These are phyloP conservation scores for Geranomyces michiganensis DNA, from an alignment of 192 early-diverging fungal species.

Conservation along the genomic window DNA sequence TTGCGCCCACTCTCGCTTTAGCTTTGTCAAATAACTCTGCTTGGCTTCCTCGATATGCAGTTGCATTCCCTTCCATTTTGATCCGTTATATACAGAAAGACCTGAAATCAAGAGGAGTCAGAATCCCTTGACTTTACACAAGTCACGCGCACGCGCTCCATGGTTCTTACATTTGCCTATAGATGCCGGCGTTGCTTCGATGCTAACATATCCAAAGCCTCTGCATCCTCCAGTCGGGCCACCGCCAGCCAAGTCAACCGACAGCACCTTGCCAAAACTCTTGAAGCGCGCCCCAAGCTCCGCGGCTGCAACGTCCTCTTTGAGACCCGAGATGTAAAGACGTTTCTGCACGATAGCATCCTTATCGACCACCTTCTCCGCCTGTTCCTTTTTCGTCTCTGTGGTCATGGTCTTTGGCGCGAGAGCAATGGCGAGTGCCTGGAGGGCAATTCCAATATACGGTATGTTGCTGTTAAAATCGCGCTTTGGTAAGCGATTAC, in stretches of 20 bases:
- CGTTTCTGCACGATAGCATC: constrained; percentile 49
- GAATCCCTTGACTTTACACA: too few relatives aligned
- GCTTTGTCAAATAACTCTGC: constrained; percentile 59
- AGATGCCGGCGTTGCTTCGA: constrained; percentile 66
- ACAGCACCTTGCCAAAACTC: constrained; percentile 67
- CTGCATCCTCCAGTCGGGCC: constrained; percentile 50
- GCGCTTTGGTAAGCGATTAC: too few relatives aligned
- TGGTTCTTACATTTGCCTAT: constrained; percentile 63
- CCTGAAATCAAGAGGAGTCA: constrained; percentile 29
- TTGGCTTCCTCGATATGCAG: constrained; percentile 82
- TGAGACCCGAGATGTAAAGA: constrained; percentile 78
- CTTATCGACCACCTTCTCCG: neutral
- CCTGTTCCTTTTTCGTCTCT: too few relatives aligned
- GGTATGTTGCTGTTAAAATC: too few relatives aligned
- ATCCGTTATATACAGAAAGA: constrained; percentile 68
- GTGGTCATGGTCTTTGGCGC: too few relatives aligned
- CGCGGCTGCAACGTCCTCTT: constrained; percentile 52
- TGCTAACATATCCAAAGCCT: constrained; percentile 75
- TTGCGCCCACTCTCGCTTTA: constrained; percentile 51
- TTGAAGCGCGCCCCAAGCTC: constrained; percentile 70
- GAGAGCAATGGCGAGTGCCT: too few relatives aligned
- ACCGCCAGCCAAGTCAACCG: constrained; percentile 52
- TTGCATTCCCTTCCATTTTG: constrained; percentile 84
- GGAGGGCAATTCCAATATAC: too few relatives aligned
- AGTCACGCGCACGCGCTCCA: neutral